These are phyloP conservation scores for Astrocystis sublimbata DNA, from an alignment of 495 filamentous ascomycete genomes.

Conservation along the genomic window DNA sequence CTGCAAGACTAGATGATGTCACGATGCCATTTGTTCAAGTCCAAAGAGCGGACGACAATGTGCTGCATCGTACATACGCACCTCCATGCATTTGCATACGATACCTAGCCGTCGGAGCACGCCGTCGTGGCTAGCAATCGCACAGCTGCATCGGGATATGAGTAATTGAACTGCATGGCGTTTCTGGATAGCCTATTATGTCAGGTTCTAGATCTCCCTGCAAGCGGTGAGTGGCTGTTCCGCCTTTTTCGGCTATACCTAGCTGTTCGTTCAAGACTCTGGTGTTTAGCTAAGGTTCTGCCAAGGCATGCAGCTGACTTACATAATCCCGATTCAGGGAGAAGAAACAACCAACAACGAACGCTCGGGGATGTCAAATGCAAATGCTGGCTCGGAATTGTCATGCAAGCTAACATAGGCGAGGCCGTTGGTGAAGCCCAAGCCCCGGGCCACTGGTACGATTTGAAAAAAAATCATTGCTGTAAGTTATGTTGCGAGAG, in stretches of 20 bases:
- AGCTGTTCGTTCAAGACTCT: too few relatives aligned
- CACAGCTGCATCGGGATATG: not conserved
- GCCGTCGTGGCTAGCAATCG: not conserved
- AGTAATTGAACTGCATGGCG: not conserved
- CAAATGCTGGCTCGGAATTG: not conserved
- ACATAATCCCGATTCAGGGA: too few relatives aligned
- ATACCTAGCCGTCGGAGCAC: too few relatives aligned
- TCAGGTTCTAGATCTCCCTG: constrained; percentile 7
- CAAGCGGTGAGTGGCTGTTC: constrained; percentile 5
- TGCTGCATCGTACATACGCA: not conserved
- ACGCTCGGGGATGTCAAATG: too few relatives aligned
- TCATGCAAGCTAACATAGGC: not conserved
- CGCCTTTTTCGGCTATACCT: constrained; percentile 7
- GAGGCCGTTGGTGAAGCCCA: too few relatives aligned
- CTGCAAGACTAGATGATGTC: not conserved
- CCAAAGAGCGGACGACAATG: not conserved
- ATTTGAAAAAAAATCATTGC: too few relatives aligned
- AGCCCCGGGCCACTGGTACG: not conserved
- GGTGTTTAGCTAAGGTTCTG: too few relatives aligned
- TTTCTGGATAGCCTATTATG: constrained; percentile 15
- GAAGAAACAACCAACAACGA: too few relatives aligned
- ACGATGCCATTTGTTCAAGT: not conserved
- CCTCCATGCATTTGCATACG: too few relatives aligned
- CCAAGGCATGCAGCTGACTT: too few relatives aligned
- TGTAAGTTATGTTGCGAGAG: not conserved